A percentile compares a stretch with the other conserved stretches of the same genome.
These are phyloP conservation scores for Parathielavia appendiculata DNA, from an alignment of 495 filamentous ascomycete species.

Conservation along the genomic window DNA sequence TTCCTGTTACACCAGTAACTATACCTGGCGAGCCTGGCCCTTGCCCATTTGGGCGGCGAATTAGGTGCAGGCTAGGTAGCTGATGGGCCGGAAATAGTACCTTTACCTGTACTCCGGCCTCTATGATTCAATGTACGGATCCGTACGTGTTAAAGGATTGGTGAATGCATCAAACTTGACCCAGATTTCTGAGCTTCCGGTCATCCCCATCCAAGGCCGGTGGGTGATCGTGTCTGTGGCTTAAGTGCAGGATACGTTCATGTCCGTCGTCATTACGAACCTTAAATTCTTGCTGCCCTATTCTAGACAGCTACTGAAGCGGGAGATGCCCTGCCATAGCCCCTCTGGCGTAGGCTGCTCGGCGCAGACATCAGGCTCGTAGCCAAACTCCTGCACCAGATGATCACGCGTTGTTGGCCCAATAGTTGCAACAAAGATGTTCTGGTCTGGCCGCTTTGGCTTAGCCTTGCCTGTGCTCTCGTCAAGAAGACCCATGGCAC, in stretches of 20 bases:
- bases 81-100: conserved; percentile 7
- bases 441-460: conserved; percentile 23
- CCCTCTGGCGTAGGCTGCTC: conserved; percentile 78
- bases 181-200: background rate
- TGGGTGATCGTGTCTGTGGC: background rate
- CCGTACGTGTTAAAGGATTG: conserved; percentile 9
- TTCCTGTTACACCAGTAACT: conserved; percentile 6
- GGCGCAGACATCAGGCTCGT: conserved; percentile 77
- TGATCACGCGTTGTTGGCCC: conserved; percentile 87
- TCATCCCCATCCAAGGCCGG: background rate
- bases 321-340: conserved; percentile 60
- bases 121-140: too few relatives aligned
- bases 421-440: conserved; percentile 73
- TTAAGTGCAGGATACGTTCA: background rate
- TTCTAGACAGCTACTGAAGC: conserved; percentile 35
- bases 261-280: background rate
- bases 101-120: too few relatives aligned
- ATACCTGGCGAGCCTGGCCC: conserved; percentile 13
- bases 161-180: background rate
- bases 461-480: conserved; percentile 42
- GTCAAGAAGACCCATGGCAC: conserved; percentile 56
- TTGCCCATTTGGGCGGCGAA: background rate
- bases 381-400: conserved; percentile 59
- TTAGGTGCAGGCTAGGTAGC: conserved; percentile 22
- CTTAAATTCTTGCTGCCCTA: conserved; percentile 1